Percentiles rank a stretch among this genome's conserved stretches.
Evolutionary conservation across 345 rosid species (phyloP).

Genomic region (Linum trigynum): DNA sequence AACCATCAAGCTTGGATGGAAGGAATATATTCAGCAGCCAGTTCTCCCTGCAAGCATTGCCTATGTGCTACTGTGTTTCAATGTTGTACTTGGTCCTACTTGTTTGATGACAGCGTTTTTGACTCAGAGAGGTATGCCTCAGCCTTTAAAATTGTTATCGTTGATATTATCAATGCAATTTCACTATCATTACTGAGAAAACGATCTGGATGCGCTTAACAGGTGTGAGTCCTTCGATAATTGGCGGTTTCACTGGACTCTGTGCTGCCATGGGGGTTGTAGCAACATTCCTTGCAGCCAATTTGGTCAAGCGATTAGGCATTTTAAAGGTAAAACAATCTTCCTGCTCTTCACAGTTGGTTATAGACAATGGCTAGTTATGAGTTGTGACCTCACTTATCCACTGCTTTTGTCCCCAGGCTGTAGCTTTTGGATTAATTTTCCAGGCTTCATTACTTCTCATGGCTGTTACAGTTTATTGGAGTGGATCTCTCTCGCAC

Average conservation of each 20-base stretch:
- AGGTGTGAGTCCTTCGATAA: slow-evolving; percentile 77
- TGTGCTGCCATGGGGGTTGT: slow-evolving; percentile 91
- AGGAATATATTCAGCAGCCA: slow-evolving; percentile 83
- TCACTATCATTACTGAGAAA: background rate
- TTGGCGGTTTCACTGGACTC: slow-evolving; percentile 85
- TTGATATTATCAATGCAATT: no score
- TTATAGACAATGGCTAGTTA: background rate
- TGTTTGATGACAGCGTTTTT: slow-evolving; percentile 96
- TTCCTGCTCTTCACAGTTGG: background rate
- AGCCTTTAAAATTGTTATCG: background rate
- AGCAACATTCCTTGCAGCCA: slow-evolving; percentile 78
- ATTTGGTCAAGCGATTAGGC: slow-evolving; percentile 61
- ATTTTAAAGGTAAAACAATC: slow-evolving; percentile 47
- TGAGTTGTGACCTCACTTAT: background rate
- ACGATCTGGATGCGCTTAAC: slow-evolving; percentile 15
- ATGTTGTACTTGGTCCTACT: slow-evolving; percentile 81
- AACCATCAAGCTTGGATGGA: slow-evolving; percentile 89
- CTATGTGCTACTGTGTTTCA: slow-evolving; percentile 71
- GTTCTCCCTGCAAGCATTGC: slow-evolving; percentile 97
- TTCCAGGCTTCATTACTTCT: slow-evolving; percentile 80
- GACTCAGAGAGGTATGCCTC: slow-evolving; percentile 59
- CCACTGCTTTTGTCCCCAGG: slow-evolving; percentile 36
- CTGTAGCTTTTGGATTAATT: slow-evolving; percentile 78
- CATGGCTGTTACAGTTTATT: slow-evolving; percentile 64
- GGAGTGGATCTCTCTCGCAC: slow-evolving; percentile 62